Evolutionary conservation across 208 protist species (phyloP).

Genomic region (Leishmania martiniquensis): DNA sequence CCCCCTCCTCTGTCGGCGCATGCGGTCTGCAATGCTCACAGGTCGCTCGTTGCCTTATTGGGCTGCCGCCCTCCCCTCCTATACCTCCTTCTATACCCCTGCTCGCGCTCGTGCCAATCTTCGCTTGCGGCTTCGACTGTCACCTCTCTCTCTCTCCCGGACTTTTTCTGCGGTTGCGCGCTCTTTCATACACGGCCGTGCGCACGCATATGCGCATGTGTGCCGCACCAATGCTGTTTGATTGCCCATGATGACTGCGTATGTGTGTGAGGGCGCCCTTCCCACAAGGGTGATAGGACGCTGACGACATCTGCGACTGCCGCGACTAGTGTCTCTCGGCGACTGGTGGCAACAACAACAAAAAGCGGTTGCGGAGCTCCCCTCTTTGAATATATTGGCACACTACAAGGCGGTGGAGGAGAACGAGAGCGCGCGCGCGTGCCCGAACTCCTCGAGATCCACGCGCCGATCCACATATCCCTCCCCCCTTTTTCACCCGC

Average conservation of each 20-base stretch:
- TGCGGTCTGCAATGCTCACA: neutral
- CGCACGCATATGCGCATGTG: too few relatives aligned
- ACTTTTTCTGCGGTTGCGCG: neutral
- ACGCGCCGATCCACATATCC: neutral
- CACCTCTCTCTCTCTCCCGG: neutral
- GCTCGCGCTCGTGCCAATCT: neutral
- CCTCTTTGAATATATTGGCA: neutral
- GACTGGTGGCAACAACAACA: neutral
- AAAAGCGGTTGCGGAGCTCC: neutral
- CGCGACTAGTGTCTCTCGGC: neutral
- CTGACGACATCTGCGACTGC: neutral
- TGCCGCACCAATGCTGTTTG: neutral
- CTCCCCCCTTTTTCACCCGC: neutral
- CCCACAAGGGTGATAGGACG: too few relatives aligned
- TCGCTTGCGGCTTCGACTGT: neutral
- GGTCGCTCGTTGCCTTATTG: neutral
- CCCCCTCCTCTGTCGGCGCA: neutral
- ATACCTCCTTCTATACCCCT: neutral
- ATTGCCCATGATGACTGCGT: neutral
- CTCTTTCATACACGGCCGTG: neutral
- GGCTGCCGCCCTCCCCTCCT: neutral
- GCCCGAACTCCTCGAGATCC: neutral
- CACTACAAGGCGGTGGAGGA: neutral
- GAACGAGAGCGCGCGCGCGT: too few relatives aligned
- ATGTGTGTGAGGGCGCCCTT: neutral